These are phyloP conservation scores for Musa troglodytarum DNA, from an alignment of 176 grass and related monocot genomes.

Conservation along the genomic window DNA sequence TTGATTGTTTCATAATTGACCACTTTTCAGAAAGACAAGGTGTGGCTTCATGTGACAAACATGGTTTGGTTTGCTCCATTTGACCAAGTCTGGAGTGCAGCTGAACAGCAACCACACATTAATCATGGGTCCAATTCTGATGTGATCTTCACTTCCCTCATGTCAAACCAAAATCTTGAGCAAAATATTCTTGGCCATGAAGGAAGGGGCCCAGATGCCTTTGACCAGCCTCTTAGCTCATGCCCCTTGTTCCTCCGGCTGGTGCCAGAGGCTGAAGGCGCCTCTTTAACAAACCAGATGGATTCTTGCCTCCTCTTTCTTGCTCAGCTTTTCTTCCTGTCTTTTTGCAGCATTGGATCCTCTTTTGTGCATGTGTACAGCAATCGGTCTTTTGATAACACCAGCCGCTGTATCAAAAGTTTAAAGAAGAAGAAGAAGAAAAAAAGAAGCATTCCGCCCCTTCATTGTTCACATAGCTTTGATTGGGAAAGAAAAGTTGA, in stretches of 20 bases:
- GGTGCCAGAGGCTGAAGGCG: background rate
- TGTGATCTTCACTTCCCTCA: too few relatives aligned
- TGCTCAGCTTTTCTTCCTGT: background rate
- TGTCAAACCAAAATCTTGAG: too few relatives aligned
- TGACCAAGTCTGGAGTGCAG: too few relatives aligned
- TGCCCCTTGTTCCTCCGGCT: background rate
- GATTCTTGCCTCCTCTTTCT: slow-evolving; percentile 2
- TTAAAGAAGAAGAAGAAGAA: background rate
- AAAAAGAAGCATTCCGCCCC: background rate
- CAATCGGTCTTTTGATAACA: background rate
- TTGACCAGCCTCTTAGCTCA: too few relatives aligned
- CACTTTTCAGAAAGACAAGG: too few relatives aligned
- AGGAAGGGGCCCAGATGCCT: too few relatives aligned
- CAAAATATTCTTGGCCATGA: too few relatives aligned
- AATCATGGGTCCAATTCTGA: too few relatives aligned
- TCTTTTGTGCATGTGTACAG: background rate
- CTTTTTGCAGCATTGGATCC: slow-evolving; percentile 1
- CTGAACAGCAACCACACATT: too few relatives aligned
- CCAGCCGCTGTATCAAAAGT: background rate
- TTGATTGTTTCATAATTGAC: too few relatives aligned
- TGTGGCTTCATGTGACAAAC: too few relatives aligned
- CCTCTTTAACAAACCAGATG: background rate
- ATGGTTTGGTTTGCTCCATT: too few relatives aligned
- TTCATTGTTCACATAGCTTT: background rate
- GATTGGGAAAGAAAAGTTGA: background rate